phyloP scores from a whole-genome alignment of 352 stramenopile species.

The Pythium vanterpoolii region DNA sequence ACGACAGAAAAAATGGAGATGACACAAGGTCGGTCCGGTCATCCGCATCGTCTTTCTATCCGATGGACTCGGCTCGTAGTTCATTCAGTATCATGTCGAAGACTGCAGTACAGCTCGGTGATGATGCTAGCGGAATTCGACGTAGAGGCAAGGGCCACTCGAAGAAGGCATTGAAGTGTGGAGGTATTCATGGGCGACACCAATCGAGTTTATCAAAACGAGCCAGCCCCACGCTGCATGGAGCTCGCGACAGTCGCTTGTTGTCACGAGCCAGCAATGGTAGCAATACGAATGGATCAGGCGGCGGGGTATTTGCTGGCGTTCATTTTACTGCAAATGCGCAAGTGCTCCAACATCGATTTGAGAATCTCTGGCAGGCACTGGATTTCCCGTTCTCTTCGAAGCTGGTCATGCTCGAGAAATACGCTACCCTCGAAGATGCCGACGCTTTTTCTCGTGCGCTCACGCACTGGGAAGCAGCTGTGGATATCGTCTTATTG shows the following conservation, averaged over 20 bases:
- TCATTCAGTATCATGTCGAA: slow-evolving; percentile 14
- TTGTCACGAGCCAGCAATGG: slow-evolving; percentile 9
- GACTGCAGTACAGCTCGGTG: background rate
- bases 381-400: slow-evolving; percentile 64
- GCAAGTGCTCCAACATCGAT: slow-evolving; percentile 41
- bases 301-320: slow-evolving; percentile 15
- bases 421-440: slow-evolving; percentile 49
- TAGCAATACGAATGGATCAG: slow-evolving; percentile 18
- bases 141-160: background rate
- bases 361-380: slow-evolving; percentile 52
- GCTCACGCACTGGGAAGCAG: slow-evolving; percentile 45
- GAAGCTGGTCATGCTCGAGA: slow-evolving; percentile 63
- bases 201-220: background rate
- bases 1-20: slow-evolving; percentile 20
- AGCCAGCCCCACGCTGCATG: background rate
- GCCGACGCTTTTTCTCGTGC: slow-evolving; percentile 36
- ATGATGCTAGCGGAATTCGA: background rate
- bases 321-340: slow-evolving; percentile 34
- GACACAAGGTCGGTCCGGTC: slow-evolving; percentile 15
- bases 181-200: background rate
- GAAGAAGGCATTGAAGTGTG: slow-evolving; percentile 4
- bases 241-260: slow-evolving; percentile 19
- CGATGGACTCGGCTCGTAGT: slow-evolving; percentile 16
- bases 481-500: slow-evolving; percentile 35
- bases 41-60: slow-evolving; percentile 11